These are phyloP conservation scores for Phytophthora kernoviae DNA, from an alignment of 352 stramenopile species.

Conservation along the genomic window DNA sequence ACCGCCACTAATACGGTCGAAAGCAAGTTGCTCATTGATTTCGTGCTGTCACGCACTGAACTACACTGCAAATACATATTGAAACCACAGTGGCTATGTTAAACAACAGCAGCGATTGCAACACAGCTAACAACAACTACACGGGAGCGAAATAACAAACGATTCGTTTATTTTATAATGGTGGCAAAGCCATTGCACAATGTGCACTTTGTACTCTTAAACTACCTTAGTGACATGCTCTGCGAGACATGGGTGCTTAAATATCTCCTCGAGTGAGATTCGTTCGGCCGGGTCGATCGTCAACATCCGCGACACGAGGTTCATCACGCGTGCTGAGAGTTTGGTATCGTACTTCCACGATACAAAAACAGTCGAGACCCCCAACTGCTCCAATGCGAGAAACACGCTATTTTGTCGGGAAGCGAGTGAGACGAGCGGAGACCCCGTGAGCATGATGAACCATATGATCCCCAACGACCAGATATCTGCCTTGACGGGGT, in stretches of 20 bases:
- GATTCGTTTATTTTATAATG: background rate
- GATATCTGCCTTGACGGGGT: slow-evolving; percentile 1
- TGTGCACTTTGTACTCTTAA: too few species aligned
- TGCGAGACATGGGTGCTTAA: slow-evolving; percentile 8
- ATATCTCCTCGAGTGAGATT: slow-evolving; percentile 7
- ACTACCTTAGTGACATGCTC: too few species aligned
- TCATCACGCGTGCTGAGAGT: slow-evolving; percentile 12
- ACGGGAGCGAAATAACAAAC: background rate
- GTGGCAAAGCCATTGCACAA: background rate
- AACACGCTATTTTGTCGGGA: slow-evolving; percentile 33
- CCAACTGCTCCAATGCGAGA: slow-evolving; percentile 24
- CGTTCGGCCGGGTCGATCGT: slow-evolving; percentile 18
- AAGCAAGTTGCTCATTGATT: too few species aligned
- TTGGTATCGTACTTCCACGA: slow-evolving; percentile 31
- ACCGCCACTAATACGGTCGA: too few species aligned
- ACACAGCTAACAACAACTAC: background rate
- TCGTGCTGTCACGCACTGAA: too few species aligned
- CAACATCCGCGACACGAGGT: slow-evolving; percentile 28
- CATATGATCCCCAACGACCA: slow-evolving; percentile 1
- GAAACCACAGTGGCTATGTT: too few species aligned
- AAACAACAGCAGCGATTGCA: too few species aligned
- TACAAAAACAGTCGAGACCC: slow-evolving; percentile 24
- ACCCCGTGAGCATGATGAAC: slow-evolving; percentile 2
- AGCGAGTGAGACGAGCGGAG: slow-evolving; percentile 30
- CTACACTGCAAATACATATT: too few species aligned